These are phyloP conservation scores for Geotrichum bryndzae DNA, from an alignment of 1,139 yeast species.

Conservation along the genomic window DNA sequence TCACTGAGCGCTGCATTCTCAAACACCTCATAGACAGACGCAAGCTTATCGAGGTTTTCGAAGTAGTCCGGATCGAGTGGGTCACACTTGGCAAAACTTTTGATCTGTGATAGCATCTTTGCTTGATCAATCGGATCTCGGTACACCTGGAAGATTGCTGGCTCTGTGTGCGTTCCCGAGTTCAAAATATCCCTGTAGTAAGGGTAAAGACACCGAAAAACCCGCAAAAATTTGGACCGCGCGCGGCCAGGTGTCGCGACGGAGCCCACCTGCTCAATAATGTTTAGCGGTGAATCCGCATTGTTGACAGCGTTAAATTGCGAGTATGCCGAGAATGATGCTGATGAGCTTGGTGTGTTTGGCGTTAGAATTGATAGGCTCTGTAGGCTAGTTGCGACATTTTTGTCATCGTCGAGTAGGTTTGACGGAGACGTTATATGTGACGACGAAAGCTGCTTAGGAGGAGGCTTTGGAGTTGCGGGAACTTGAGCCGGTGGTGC, in stretches of 20 bases:
- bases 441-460: not conserved
- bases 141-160: conserved; percentile 25
- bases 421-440: not conserved
- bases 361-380: conserved; percentile 3
- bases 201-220: conserved; percentile 26
- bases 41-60: conserved; percentile 44
- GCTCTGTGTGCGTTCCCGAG: conserved; percentile 22
- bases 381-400: not conserved
- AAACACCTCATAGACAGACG: conserved; percentile 61
- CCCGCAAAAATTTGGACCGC: conserved; percentile 20
- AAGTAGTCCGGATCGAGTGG: conserved; percentile 35
- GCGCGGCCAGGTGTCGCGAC: conserved; percentile 19
- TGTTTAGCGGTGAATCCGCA: conserved; percentile 10
- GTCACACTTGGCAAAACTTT: conserved; percentile 39
- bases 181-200: conserved; percentile 29
- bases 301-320: not conserved
- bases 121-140: conserved; percentile 32
- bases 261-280: conserved; percentile 1
- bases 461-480: not conserved
- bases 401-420: not conserved
- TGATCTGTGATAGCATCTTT: conserved; percentile 27
- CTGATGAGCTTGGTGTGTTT: not conserved
- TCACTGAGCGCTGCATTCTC: conserved; percentile 69
- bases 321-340: not conserved
- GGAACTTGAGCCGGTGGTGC: not conserved